Evolutionary conservation across 2,329 filamentous ascomycete genomes (phyloP).

Genomic region (Stenocarpella maydis): DNA sequence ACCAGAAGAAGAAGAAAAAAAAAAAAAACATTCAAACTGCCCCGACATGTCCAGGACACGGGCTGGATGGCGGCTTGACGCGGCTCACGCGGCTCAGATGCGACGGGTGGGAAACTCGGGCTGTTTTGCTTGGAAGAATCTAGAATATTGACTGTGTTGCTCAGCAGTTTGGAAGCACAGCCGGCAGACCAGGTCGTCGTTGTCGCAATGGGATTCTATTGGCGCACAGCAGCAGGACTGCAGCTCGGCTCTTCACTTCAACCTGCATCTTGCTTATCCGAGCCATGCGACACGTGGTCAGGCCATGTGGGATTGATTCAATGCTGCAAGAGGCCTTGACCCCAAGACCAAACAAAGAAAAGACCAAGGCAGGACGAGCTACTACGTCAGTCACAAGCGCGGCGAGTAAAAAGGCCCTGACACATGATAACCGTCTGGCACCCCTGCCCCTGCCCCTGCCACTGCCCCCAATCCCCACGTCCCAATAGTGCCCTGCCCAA

Average conservation of each 20-base stretch:
- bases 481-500: not conserved
- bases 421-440: conserved; percentile 16
- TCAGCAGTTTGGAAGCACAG: conserved; percentile 23
- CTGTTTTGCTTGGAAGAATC: not conserved
- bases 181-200: not conserved
- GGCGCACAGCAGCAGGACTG: conserved; percentile 16
- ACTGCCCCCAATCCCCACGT: too few species aligned
- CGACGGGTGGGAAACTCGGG: not conserved
- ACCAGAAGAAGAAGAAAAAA: too few species aligned
- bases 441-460: not conserved
- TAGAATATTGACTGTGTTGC: not conserved
- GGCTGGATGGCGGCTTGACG: too few species aligned
- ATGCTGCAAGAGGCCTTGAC: not conserved
- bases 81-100: not conserved
- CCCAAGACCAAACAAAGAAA: conserved; percentile 1
- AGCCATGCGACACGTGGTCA: conserved; percentile 20
- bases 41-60: too few species aligned
- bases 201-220: too few species aligned
- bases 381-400: conserved; percentile 10
- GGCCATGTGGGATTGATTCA: conserved; percentile 2
- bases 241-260: conserved; percentile 21
- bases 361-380: too few species aligned
- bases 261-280: not conserved
- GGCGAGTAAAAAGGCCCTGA: not conserved
- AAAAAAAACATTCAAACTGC: not conserved